Evolutionary conservation across 768 basidiomycete genomes (phyloP), one percentile per base, ranked within the genome.

Genomic region (Boletus bicolor): DNA sequence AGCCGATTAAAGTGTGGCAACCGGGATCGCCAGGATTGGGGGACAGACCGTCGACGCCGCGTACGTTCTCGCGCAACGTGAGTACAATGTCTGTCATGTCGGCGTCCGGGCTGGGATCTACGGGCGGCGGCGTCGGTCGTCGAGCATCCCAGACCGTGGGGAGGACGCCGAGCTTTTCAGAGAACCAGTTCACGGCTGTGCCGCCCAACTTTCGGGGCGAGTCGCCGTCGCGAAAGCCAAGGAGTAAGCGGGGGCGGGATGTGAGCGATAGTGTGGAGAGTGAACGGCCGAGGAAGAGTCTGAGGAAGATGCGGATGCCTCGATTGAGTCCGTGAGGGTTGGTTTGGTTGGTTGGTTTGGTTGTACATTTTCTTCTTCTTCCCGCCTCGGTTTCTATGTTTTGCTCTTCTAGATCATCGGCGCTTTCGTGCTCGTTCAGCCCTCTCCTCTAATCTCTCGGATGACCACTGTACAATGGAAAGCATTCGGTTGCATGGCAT

Each of bases 111-210:
- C 21, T 43, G 38, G 51, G 39, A 1, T n/a, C 11, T 10, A 30
- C 17, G 4, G 15, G 24, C 26, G 5, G n/a, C 49, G 39, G 28
- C 45, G 44, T 7, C 37, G 21, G 21, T 24, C 21, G 21, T 24
- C 21, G 21, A 24, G 21, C 61, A 54, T 44, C 59, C 51, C 56
- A 75, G 61, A 1, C 61, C 64, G 24, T 53, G 56, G 63, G 38
- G 2, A 62, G 46, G 69, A 75, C 62, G 51, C 65, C 63, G 50
- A 72, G 55, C 59, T 72, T 62, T 48, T 69, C 58, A 2, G 58
- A 77, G 49, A 83, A 82, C 55, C 66, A 65, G 47, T 83, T 83
- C 34, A 82, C 75, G 34, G 76, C 78, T 0, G 79, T 83, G 7
- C 64, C 76, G 1, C 66, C 69, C 14, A 60, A 66, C 30, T 80